Conservation (phyloP, 139 green algal species). For the Protoeuglena noctilucae region DNA sequence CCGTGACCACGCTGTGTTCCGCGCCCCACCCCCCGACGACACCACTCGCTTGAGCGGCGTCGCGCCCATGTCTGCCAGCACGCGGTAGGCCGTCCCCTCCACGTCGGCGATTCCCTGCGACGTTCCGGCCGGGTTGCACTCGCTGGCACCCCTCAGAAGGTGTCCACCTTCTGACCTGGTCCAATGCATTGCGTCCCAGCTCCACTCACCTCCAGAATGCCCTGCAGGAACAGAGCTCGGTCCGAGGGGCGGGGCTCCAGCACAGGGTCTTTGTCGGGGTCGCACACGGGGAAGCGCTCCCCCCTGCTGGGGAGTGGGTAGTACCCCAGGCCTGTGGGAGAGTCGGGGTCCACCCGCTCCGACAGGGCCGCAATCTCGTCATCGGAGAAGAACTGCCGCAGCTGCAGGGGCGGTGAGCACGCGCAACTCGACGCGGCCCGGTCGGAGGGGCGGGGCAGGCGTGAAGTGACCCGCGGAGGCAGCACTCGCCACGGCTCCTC, state of each 20-base stretch:
- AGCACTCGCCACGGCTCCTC: constrained; percentile 70
- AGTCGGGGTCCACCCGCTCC: constrained; percentile 19
- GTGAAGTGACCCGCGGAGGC: too few species aligned
- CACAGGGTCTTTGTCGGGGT: constrained; percentile 38
- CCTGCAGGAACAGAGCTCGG: constrained; percentile 53
- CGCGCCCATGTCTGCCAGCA: constrained; percentile 47
- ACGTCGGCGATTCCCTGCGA: constrained; percentile 70
- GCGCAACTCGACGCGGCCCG: too few species aligned
- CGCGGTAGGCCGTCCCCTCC: constrained; percentile 48
- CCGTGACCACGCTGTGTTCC: constrained; percentile 53
- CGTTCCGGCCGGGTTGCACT: too few species aligned
- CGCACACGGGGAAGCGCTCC: constrained; percentile 77
- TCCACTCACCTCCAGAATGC: constrained; percentile 6
- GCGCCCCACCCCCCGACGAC: constrained; percentile 62
- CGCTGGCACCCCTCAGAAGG: constrained; percentile 9
- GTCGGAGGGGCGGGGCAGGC: too few species aligned
- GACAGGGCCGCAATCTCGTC: constrained; percentile 52
- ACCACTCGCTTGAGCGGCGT: constrained; percentile 28
- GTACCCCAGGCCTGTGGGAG: constrained; percentile 54
- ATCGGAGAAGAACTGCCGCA: constrained; percentile 60
- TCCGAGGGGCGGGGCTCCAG: constrained; percentile 45
- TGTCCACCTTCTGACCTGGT: constrained; percentile 2
- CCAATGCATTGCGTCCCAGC: neutral
- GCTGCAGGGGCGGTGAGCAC: too few species aligned
- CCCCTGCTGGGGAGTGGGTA: constrained; percentile 60